A percentile compares a stretch with the other conserved stretches of the same genome.
Conservation (phyloP, 352 stramenopile genomes). For the Phytophthora palmivora region DNA sequence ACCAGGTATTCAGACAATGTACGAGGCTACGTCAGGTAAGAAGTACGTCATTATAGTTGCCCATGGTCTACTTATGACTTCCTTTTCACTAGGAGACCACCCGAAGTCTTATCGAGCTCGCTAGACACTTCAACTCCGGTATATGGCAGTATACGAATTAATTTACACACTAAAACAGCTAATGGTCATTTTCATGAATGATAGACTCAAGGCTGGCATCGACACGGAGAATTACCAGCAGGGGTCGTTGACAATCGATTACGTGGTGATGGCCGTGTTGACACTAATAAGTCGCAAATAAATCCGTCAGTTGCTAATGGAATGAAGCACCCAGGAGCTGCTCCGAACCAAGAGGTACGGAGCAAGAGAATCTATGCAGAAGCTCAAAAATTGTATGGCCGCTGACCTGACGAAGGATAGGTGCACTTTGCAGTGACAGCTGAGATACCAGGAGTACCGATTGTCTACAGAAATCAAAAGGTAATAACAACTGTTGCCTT, state of each 20-base stretch:
- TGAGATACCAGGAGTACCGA: conserved; percentile 69
- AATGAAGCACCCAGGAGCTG: not conserved
- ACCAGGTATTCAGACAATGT: conserved; percentile 39
- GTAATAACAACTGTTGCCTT: conserved; percentile 17
- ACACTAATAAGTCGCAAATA: not conserved
- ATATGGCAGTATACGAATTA: not conserved
- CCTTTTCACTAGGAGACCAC: conserved; percentile 20
- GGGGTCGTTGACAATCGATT: conserved; percentile 11
- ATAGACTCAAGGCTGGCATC: conserved; percentile 30
- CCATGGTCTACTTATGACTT: no score
- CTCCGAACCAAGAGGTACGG: conserved; percentile 54
- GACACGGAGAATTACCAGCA: conserved; percentile 30
- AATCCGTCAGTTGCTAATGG: conserved; percentile 6
- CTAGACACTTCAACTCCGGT: conserved; percentile 28
- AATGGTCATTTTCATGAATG: conserved; percentile 2
- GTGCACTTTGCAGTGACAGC: conserved; percentile 80
- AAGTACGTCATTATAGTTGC: not conserved
- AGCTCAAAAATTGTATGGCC: not conserved
- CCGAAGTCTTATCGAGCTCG: conserved; percentile 27
- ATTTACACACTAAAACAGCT: no score
- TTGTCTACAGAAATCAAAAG: conserved; percentile 79
- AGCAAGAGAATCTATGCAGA: not conserved
- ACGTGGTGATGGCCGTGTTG: conserved; percentile 1
- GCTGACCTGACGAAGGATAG: conserved; percentile 55
- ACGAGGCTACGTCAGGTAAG: conserved; percentile 63